Percentiles rank a stretch among this genome's conserved stretches.
phyloP scores from a whole-genome alignment of 2,329 filamentous ascomycete genomes.

The Epichloe elymi region DNA sequence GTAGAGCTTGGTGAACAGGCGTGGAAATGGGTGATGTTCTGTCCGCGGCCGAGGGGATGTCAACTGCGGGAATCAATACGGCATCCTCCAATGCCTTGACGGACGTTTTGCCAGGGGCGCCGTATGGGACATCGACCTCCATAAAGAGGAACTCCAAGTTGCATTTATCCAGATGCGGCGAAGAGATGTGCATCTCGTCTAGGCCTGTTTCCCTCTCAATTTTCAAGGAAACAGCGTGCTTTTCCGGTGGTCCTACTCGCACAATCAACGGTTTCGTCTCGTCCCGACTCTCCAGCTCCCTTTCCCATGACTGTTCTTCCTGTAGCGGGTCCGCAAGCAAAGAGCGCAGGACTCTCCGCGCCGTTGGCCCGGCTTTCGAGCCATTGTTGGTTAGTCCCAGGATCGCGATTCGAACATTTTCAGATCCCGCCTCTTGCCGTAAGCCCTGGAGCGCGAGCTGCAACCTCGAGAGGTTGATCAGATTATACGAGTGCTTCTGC shows the following conservation, averaged over 20 bases:
- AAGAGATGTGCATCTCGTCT: slow-evolving; percentile 48
- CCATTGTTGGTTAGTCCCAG: slow-evolving; percentile 31
- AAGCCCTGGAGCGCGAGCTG: slow-evolving; percentile 58
- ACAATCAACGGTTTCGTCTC: slow-evolving; percentile 48
- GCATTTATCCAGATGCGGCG: slow-evolving; percentile 44
- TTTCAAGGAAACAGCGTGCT: slow-evolving; percentile 16
- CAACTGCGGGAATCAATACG: slow-evolving; percentile 62
- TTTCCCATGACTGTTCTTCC: slow-evolving; percentile 53
- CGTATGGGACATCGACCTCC: slow-evolving; percentile 30
- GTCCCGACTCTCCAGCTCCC: slow-evolving; percentile 39
- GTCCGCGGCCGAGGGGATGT: slow-evolving; percentile 53
- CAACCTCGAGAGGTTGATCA: slow-evolving; percentile 55
- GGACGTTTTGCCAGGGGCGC: slow-evolving; percentile 19
- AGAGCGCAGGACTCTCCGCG: slow-evolving; percentile 53
- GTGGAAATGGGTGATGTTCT: slow-evolving; percentile 56
- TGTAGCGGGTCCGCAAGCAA: slow-evolving; percentile 58
- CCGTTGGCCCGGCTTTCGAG: slow-evolving; percentile 30
- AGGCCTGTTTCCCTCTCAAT: slow-evolving; percentile 27
- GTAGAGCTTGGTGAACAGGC: slow-evolving; percentile 69
- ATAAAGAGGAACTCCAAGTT: slow-evolving; percentile 52
- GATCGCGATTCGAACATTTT: slow-evolving; percentile 46
- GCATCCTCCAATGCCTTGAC: slow-evolving; percentile 42
- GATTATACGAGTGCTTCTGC: slow-evolving; percentile 44
- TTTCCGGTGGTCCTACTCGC: slow-evolving; percentile 29
- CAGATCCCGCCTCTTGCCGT: slow-evolving; percentile 40